phyloP scores from a whole-genome alignment of 1,139 yeast genomes.

The Geotrichum macrosporum region DNA sequence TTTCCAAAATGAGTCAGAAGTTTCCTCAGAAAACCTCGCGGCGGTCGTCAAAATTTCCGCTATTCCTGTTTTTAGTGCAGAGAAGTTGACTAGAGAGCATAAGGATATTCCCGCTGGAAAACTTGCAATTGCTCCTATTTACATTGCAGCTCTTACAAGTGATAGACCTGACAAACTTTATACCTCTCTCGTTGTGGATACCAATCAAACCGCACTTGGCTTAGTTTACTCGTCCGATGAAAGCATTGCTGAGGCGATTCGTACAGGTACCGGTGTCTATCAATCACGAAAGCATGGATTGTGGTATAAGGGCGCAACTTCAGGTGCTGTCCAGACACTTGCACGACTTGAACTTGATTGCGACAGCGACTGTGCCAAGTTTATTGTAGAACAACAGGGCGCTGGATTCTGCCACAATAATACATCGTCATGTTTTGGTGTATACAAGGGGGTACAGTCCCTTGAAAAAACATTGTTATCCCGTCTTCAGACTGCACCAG shows the following conservation, averaged over 20 bases:
- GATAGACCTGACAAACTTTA: constrained; percentile 85
- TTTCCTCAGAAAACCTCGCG: constrained; percentile 26
- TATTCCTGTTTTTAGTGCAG: constrained; percentile 47
- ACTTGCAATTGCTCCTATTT: constrained; percentile 49
- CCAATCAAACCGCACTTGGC: constrained; percentile 66
- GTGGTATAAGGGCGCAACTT: constrained; percentile 94
- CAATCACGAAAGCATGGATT: constrained; percentile 85
- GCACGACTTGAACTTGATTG: constrained; percentile 71
- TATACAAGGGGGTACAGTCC: constrained; percentile 49
- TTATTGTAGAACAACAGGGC: constrained; percentile 76
- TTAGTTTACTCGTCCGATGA: constrained; percentile 84
- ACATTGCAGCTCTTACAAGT: constrained; percentile 58
- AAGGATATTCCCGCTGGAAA: constrained; percentile 23
- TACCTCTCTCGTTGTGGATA: constrained; percentile 78
- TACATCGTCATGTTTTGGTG: constrained; percentile 76
- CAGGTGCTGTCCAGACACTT: constrained; percentile 87
- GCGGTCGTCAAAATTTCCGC: constrained; percentile 40
- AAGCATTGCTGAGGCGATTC: constrained; percentile 76
- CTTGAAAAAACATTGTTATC: constrained; percentile 60
- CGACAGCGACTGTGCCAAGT: constrained; percentile 85
- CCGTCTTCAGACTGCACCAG: constrained; percentile 61
- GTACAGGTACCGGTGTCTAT: constrained; percentile 82
- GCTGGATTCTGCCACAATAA: constrained; percentile 90
- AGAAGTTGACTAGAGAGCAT: constrained; percentile 44
- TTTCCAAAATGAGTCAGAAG: constrained; percentile 23